Evolutionary conservation across 345 rosid species (phyloP).

Genomic region (Excoecaria agallocha): DNA sequence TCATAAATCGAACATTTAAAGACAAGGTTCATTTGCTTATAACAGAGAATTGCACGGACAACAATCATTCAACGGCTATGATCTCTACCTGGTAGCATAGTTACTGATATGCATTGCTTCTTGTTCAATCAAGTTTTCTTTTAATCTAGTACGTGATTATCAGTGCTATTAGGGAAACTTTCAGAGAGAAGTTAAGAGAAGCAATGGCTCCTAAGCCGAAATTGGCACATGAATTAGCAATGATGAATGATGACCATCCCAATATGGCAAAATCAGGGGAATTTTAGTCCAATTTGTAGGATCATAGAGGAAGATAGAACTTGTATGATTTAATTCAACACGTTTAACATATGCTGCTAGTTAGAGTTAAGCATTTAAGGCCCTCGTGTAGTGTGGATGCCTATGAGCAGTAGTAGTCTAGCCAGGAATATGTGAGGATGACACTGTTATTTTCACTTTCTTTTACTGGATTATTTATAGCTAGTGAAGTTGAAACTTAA

Average conservation of each 20-base stretch:
- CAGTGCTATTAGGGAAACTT: not conserved
- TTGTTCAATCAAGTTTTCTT: not conserved
- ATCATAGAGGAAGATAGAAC: not conserved
- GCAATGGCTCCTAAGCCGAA: no score
- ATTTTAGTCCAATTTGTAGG: not conserved
- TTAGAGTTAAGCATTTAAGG: not conserved
- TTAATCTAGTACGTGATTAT: constrained; percentile 5
- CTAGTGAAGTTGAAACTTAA: not conserved
- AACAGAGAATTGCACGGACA: not conserved
- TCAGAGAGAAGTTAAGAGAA: not conserved
- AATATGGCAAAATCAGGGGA: not conserved
- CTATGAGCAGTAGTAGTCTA: not conserved
- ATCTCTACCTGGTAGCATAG: not conserved
- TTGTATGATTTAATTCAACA: not conserved
- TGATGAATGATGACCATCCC: not conserved
- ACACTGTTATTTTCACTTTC: not conserved
- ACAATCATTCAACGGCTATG: not conserved
- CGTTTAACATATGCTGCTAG: not conserved
- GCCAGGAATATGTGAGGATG: not conserved
- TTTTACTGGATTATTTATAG: not conserved
- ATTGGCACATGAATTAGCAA: not conserved
- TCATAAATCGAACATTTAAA: not conserved
- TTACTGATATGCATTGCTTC: not conserved
- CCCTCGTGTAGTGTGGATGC: not conserved
- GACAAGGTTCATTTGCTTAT: not conserved